Evolutionary conservation across 2,329 filamentous ascomycete genomes (phyloP).

Genomic region (Paecilomyces formosus): DNA sequence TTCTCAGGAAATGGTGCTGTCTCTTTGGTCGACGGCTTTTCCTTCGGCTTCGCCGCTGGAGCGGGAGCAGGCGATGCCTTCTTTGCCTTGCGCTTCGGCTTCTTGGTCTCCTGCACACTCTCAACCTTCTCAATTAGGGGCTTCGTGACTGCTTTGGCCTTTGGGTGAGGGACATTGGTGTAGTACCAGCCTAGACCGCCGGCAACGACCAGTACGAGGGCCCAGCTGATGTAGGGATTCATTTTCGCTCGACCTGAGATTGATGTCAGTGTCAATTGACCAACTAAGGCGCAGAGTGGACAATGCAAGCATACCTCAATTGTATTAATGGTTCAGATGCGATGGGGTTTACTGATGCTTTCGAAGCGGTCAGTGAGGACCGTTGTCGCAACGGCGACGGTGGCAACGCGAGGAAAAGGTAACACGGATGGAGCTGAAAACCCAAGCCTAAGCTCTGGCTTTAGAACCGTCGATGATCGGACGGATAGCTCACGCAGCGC

Average conservation of each 20-base stretch:
- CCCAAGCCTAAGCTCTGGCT: neutral
- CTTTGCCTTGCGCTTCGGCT: slow-evolving; percentile 34
- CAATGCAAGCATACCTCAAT: neutral
- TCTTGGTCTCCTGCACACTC: slow-evolving; percentile 24
- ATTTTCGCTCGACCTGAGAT: slow-evolving; percentile 13
- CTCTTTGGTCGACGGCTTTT: slow-evolving; percentile 18
- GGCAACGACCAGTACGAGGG: slow-evolving; percentile 34
- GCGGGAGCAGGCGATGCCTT: slow-evolving; percentile 22
- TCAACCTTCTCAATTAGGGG: slow-evolving; percentile 28
- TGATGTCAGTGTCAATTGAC: neutral
- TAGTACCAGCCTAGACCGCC: slow-evolving; percentile 37
- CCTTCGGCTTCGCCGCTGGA: slow-evolving; percentile 21
- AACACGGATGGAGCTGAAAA: neutral
- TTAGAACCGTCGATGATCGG: neutral
- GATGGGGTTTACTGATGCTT: neutral
- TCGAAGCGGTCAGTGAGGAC: neutral
- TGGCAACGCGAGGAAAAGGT: neutral
- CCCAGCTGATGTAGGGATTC: slow-evolving; percentile 39
- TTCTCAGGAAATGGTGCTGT: slow-evolving; percentile 21
- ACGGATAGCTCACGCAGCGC: neutral
- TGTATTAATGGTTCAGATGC: neutral
- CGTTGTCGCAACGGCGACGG: neutral
- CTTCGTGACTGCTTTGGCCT: slow-evolving; percentile 22
- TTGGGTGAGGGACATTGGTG: slow-evolving; percentile 25
- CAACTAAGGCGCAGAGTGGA: neutral